Evolutionary conservation across 108 stramenopile genomes (phyloP).

Genomic region (Epipyxis sp.): DNA sequence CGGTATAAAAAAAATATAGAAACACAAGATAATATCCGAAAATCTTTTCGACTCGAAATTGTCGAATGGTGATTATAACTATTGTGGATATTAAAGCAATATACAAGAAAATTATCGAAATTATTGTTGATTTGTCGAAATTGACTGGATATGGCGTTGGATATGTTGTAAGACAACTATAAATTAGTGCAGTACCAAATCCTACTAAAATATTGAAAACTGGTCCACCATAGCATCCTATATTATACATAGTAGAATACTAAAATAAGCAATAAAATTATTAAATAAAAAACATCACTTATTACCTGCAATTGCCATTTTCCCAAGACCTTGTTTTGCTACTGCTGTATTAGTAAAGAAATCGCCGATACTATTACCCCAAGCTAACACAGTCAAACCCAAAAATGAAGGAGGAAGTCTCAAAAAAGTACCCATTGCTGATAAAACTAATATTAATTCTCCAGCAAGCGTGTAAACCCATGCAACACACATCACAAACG

Average conservation of each 20-base stretch:
- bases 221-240: conserved; percentile 88
- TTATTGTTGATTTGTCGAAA: neutral
- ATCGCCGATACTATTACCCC: conserved; percentile 89
- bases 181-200: conserved; percentile 37
- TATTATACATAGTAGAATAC: too few species aligned
- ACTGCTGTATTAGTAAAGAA: conserved; percentile 84
- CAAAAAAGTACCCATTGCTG: conserved; percentile 64
- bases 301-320: conserved; percentile 51
- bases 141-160: neutral
- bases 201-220: conserved; percentile 88
- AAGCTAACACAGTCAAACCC: conserved; percentile 87
- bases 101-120: conserved; percentile 2
- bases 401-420: conserved; percentile 75
- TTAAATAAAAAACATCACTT: too few species aligned
- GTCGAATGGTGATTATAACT: neutral
- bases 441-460: conserved; percentile 73
- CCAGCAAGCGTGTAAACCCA: conserved; percentile 92
- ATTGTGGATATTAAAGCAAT: conserved; percentile 3
- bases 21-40: neutral
- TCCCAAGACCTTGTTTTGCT: conserved; percentile 72
- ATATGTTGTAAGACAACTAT: neutral
- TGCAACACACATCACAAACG: conserved; percentile 60
- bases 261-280: too few species aligned
- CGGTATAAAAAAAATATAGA: neutral
- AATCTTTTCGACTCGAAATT: neutral